Conservation (phyloP, 495 filamentous ascomycete genomes). For the Neurospora sp. region DNA sequence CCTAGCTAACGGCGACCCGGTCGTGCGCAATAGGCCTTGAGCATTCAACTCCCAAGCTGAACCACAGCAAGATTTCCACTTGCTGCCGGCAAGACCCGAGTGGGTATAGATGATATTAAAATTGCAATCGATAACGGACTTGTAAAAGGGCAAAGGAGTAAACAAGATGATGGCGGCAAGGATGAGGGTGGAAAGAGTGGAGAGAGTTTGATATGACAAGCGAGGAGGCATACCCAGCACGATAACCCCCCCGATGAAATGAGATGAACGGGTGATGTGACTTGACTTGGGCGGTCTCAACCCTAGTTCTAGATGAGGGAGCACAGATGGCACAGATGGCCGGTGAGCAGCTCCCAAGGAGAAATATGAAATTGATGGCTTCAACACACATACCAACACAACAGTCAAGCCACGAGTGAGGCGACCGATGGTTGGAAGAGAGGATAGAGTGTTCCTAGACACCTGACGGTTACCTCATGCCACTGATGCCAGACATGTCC, state of each 20-base stretch:
- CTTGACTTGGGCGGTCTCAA: neutral
- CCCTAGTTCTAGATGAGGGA: neutral
- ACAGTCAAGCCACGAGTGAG: neutral
- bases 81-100: neutral
- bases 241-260: neutral
- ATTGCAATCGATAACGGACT: neutral
- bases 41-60: neutral
- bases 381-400: neutral
- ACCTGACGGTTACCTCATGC: neutral
- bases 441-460: neutral
- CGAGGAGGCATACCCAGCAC: neutral
- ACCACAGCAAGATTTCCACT: neutral
- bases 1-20: neutral
- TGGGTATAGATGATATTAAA: neutral
- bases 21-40: neutral
- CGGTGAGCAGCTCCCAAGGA: neutral
- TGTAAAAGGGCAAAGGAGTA: neutral
- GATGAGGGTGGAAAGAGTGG: neutral
- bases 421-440: neutral
- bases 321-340: neutral
- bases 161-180: neutral
- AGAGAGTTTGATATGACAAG: neutral
- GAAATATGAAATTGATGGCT: neutral
- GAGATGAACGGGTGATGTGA: neutral
- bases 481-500: neutral